Evolutionary conservation across 495 filamentous ascomycete genomes (phyloP).

Genomic region (Daldinia vernicosa): DNA sequence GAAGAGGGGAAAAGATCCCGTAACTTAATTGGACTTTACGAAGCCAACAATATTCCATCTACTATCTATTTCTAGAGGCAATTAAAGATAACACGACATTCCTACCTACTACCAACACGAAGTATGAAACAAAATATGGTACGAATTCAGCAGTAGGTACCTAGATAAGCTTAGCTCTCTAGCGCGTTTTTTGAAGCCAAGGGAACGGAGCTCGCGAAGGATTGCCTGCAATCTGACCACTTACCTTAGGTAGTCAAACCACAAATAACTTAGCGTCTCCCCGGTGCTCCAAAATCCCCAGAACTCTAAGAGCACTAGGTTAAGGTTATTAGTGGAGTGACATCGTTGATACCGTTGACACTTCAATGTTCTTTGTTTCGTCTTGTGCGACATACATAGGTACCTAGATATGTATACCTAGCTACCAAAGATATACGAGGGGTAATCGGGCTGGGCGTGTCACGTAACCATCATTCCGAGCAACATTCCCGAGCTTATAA

Average conservation of each 20-base stretch:
- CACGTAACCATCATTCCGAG: conserved; percentile 36
- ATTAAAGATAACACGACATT: conserved; percentile 12
- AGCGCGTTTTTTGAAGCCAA: neutral
- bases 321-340: conserved; percentile 25
- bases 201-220: conserved; percentile 35
- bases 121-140: conserved; percentile 15
- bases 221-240: conserved; percentile 30
- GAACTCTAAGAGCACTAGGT: conserved; percentile 21
- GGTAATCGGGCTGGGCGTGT: conserved; percentile 15
- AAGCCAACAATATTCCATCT: conserved; percentile 1
- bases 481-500: conserved; percentile 21
- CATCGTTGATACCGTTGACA: conserved; percentile 14
- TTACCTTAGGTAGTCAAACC: conserved; percentile 10
- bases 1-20: neutral
- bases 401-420: too few species aligned
- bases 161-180: conserved; percentile 7
- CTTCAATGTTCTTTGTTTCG: conserved; percentile 2
- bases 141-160: conserved; percentile 6
- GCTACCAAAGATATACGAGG: conserved; percentile 2
- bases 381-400: conserved; percentile 14
- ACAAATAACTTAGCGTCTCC: conserved; percentile 18
- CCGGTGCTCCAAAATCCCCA: conserved; percentile 24
- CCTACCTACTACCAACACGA: conserved; percentile 22
- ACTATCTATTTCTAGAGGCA: conserved; percentile 19
- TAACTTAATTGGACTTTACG: neutral